Evolutionary conservation across 2,329 filamentous ascomycete genomes (phyloP).

Genomic region (Aspergillus arachidicola): DNA sequence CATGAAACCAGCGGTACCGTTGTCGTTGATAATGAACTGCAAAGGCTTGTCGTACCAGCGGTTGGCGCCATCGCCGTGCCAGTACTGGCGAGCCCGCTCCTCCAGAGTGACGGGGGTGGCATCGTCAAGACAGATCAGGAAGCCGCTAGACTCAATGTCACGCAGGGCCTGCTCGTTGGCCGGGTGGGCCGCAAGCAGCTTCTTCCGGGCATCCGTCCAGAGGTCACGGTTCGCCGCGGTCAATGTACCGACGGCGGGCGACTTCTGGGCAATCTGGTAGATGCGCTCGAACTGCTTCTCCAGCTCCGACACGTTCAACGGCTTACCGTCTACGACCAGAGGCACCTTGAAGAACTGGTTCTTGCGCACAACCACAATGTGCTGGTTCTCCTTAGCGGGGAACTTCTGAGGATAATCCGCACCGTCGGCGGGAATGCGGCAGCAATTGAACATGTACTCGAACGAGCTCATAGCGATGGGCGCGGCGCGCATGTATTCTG

Average conservation of each 20-base stretch:
- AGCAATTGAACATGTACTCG: conserved; percentile 98
- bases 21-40: conserved; percentile 98
- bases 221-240: conserved; percentile 92
- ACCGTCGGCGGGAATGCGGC: conserved; percentile 79
- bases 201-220: conserved; percentile 81
- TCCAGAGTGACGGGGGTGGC: conserved; percentile 88
- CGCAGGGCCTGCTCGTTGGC: conserved; percentile 77
- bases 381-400: conserved; percentile 71
- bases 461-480: conserved; percentile 99
- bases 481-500: conserved; percentile 97
- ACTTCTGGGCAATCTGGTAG: conserved; percentile 73
- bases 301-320: conserved; percentile 85
- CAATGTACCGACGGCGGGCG: conserved; percentile 76
- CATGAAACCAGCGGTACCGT: conserved; percentile 95
- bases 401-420: conserved; percentile 85
- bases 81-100: conserved; percentile 94
- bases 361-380: conserved; percentile 89
- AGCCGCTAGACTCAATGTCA: conserved; percentile 84
- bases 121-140: conserved; percentile 91
- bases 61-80: conserved; percentile 95
- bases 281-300: conserved; percentile 86
- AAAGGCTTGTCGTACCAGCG: conserved; percentile 98
- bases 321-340: conserved; percentile 78
- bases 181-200: conserved; percentile 74
- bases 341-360: conserved; percentile 96